phyloP scores from a whole-genome alignment of 371 early-diverging fungal genomes.

The Mucor mucedo region DNA sequence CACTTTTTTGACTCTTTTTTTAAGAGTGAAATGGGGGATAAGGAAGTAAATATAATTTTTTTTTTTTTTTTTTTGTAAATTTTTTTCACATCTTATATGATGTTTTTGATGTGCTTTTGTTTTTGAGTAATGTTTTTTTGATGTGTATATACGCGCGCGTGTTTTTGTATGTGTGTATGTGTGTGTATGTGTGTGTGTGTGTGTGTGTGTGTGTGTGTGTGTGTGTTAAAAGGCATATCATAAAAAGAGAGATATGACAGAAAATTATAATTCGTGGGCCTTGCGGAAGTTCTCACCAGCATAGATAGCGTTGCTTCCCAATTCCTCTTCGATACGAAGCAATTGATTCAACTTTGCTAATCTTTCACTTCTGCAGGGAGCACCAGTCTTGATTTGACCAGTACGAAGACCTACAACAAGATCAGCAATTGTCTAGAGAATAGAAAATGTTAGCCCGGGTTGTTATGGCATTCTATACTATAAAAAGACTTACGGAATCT shows the following conservation, averaged over 20 bases:
- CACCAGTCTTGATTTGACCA: constrained; percentile 99
- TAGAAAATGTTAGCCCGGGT: neutral
- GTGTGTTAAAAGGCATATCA: neutral
- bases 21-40: neutral
- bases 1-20: constrained; percentile 1
- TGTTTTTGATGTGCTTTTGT: no score
- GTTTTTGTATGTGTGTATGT: neutral
- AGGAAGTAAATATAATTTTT: neutral
- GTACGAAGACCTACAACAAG: constrained; percentile 97
- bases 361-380: constrained; percentile 98
- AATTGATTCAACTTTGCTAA: constrained; percentile 99
- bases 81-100: no score
- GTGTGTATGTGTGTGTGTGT: neutral
- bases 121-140: no score
- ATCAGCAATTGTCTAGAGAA: constrained; percentile 88
- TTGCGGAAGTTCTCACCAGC: constrained; percentile 95
- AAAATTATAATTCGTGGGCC: constrained; percentile 66
- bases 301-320: constrained; percentile 83
- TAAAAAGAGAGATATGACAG: neutral
- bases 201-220: neutral
- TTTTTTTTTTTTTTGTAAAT: neutral
- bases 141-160: no score
- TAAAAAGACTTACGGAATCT: constrained; percentile 75
- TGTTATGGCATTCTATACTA: no score
- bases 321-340: constrained; percentile 92